These are phyloP conservation scores for Posidonia australis DNA, from an alignment of 106 monocot species.

Conservation along the genomic window DNA sequence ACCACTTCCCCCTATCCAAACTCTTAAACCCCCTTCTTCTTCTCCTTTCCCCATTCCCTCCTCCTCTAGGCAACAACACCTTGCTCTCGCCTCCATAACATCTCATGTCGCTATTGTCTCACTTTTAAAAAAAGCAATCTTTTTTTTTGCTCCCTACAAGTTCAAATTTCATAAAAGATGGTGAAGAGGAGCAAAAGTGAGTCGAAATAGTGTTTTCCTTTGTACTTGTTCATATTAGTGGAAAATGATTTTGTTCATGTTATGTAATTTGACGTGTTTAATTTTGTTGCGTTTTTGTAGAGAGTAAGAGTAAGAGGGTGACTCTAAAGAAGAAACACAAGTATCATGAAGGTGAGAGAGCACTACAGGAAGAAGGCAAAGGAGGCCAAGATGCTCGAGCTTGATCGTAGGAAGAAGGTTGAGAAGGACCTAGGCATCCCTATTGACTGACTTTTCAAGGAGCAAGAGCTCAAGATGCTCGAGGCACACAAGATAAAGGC, in stretches of 20 bases:
- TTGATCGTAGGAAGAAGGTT: conserved; percentile 49
- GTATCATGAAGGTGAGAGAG: conserved; percentile 63
- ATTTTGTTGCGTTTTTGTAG: conserved; percentile 17
- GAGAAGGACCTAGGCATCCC: conserved; percentile 99
- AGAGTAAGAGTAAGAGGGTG: conserved; percentile 96
- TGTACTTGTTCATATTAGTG: background rate
- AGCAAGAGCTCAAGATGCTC: conserved; percentile 79
- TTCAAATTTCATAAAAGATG: conserved; percentile 23
- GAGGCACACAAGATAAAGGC: conserved; percentile 57
- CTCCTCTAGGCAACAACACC: no score
- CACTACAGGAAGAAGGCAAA: conserved; percentile 90
- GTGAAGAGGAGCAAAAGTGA: conserved; percentile 84
- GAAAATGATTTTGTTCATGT: background rate
- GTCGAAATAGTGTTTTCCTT: background rate
- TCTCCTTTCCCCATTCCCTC: no score
- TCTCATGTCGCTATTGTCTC: no score
- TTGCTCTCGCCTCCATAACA: no score
- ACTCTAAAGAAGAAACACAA: conserved; percentile 77
- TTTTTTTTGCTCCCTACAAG: no score
- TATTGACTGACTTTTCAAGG: conserved; percentile 99
- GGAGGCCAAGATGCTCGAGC: conserved; percentile 64
- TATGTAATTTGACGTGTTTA: background rate
- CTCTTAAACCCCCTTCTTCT: background rate
- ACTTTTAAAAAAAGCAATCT: no score
- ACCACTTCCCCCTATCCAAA: background rate